phyloP scores from a whole-genome alignment of 345 rosid species.

The Populus tremula region DNA sequence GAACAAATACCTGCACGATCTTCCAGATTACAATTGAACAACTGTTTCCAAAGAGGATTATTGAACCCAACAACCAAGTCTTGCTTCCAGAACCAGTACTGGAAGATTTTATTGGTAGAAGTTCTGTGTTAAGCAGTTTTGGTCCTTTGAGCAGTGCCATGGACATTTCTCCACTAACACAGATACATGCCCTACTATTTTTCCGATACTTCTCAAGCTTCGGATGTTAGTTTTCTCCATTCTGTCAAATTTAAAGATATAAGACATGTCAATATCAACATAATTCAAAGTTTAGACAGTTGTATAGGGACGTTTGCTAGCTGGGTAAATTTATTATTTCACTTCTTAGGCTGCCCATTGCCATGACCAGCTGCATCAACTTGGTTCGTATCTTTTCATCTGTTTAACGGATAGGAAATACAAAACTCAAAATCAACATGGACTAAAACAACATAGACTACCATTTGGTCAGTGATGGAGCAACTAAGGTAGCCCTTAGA shows the following conservation, averaged over 20 bases:
- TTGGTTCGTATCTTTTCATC: no score
- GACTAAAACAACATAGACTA: no score
- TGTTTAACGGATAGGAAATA: no score
- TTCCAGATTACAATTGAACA: slow-evolving; percentile 57
- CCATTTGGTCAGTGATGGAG: no score
- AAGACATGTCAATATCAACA: no score
- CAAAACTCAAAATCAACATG: no score
- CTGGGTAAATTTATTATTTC: no score
- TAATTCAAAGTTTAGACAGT: no score
- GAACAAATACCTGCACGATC: slow-evolving; percentile 43
- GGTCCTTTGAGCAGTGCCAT: slow-evolving; percentile 61
- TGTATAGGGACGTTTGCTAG: no score
- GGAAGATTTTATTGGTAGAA: slow-evolving; percentile 9
- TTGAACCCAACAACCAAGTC: slow-evolving; percentile 53
- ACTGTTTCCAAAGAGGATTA: slow-evolving; percentile 43
- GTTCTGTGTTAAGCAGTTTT: slow-evolving; percentile 32
- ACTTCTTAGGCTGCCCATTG: no score
- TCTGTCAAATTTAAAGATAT: slow-evolving; percentile 9
- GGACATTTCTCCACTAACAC: slow-evolving; percentile 57
- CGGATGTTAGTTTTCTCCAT: slow-evolving; percentile 35
- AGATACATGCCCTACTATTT: slow-evolving; percentile 34
- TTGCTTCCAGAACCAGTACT: slow-evolving; percentile 15
- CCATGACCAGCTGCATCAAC: no score
- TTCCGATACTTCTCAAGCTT: slow-evolving; percentile 30
- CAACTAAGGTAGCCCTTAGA: no score